A percentile compares a stretch with the other conserved stretches of the same genome.
Conservation (phyloP, 2,329 filamentous ascomycete genomes). For the Fusarium sublunatum region DNA sequence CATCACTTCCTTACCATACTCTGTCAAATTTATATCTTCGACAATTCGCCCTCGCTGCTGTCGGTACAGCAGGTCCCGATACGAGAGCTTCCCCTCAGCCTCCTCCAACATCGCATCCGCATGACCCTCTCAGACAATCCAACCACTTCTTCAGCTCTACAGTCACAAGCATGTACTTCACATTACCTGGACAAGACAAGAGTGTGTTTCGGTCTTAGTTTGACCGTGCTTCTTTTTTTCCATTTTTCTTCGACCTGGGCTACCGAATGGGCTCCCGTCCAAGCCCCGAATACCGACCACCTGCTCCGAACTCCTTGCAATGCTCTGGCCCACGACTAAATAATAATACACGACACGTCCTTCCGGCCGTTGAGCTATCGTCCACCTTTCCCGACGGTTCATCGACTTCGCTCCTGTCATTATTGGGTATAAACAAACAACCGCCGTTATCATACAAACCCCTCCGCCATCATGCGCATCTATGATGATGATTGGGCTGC, state of each 20-base stretch:
- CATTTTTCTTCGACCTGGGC: conserved; percentile 41
- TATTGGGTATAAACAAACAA: conserved; percentile 46
- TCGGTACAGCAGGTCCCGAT: conserved; percentile 11
- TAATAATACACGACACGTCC: conserved; percentile 39
- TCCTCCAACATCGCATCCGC: conserved; percentile 21
- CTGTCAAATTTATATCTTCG: no score
- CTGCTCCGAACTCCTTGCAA: conserved; percentile 55
- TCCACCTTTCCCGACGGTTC: conserved; percentile 22
- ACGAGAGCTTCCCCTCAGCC: conserved; percentile 35
- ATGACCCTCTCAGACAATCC: conserved; percentile 19
- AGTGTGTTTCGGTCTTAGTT: conserved; percentile 25
- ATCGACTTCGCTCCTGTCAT: conserved; percentile 25
- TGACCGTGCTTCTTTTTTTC: conserved; percentile 41
- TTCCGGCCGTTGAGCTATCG: neutral
- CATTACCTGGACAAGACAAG: conserved; percentile 2
- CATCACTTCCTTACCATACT: neutral
- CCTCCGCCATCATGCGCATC: conserved; percentile 2
- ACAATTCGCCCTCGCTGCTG: conserved; percentile 6
- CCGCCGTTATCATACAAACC: conserved; percentile 44
- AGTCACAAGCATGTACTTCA: conserved; percentile 5
- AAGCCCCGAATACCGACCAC: conserved; percentile 41
- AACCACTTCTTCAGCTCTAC: neutral
- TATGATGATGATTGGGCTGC: conserved; percentile 36
- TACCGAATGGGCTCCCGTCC: conserved; percentile 42
- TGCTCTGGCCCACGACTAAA: conserved; percentile 46